phyloP scores from a whole-genome alignment of 805 yeast genomes.

The Komagataella kurtzmanii region DNA sequence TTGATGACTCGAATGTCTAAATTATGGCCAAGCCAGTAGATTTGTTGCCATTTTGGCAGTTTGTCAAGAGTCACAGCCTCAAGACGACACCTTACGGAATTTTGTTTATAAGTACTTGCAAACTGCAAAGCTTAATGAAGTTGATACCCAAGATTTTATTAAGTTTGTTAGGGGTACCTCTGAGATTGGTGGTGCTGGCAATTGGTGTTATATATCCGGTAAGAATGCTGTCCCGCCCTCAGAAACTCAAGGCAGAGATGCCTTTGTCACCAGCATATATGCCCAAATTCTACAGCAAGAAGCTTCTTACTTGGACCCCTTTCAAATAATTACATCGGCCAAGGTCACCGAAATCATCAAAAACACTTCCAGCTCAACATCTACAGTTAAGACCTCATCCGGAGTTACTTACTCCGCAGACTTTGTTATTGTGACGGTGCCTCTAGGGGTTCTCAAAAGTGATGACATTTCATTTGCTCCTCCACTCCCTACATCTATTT shows the following conservation, averaged over 20 bases:
- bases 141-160: conserved; percentile 26
- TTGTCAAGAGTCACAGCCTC: conserved; percentile 19
- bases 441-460: conserved; percentile 29
- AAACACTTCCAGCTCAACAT: conserved; percentile 3
- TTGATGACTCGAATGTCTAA: conserved; percentile 36
- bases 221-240: not conserved
- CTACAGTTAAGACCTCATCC: conserved; percentile 7
- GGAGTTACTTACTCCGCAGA: conserved; percentile 15
- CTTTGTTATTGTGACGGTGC: conserved; percentile 34
- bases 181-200: not conserved
- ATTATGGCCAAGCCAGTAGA: conserved; percentile 20
- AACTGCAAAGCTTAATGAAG: conserved; percentile 32
- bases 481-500: conserved; percentile 19
- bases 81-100: conserved; percentile 37
- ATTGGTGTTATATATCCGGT: not conserved
- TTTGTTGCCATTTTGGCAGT: conserved; percentile 11
- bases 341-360: conserved; percentile 17
- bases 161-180: not conserved
- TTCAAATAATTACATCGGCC: conserved; percentile 8
- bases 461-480: conserved; percentile 11
- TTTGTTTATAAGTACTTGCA: conserved; percentile 36
- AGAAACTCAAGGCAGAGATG: conserved; percentile 15
- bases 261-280: conserved; percentile 15
- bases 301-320: conserved; percentile 11
- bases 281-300: conserved; percentile 14